Percentiles rank a stretch among this genome's conserved stretches.
These are phyloP conservation scores for Alternaria sp. DNA, from an alignment of 2,329 filamentous ascomycete genomes.

Conservation along the genomic window DNA sequence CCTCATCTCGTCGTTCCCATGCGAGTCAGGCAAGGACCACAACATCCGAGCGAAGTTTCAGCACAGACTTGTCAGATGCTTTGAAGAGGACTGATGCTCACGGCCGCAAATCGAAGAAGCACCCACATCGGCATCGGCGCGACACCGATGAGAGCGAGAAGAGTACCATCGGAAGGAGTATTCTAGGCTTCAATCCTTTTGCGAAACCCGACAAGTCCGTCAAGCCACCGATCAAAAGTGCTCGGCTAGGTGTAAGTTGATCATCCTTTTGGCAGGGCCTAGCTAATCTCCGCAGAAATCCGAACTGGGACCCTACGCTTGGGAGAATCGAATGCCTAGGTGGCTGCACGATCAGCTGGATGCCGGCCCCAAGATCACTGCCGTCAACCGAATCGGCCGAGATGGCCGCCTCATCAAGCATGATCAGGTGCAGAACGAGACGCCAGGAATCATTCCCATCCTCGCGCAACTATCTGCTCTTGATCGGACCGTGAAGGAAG, in stretches of 20 bases:
- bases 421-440: conserved; percentile 53
- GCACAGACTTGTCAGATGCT: conserved; percentile 24
- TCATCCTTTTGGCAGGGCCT: neutral
- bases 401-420: conserved; percentile 52
- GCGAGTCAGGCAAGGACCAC: conserved; percentile 24
- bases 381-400: conserved; percentile 50
- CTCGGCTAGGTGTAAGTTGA: conserved; percentile 44
- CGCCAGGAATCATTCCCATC: conserved; percentile 52
- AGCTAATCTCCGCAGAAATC: conserved; percentile 43
- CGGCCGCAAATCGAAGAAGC: conserved; percentile 32
- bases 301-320: conserved; percentile 57
- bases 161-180: conserved; percentile 44
- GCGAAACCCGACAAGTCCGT: conserved; percentile 31
- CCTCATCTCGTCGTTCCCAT: conserved; percentile 16
- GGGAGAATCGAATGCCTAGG: conserved; percentile 54
- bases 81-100: conserved; percentile 21
- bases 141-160: conserved; percentile 42
- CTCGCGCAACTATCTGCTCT: conserved; percentile 60
- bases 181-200: conserved; percentile 44
- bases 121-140: conserved; percentile 29
- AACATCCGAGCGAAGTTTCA: conserved; percentile 31
- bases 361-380: conserved; percentile 48
- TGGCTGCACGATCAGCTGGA: conserved; percentile 51
- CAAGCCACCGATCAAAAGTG: conserved; percentile 38
- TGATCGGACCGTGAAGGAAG: conserved; percentile 68